These are phyloP conservation scores for Phoma sp. DNA, from an alignment of 2,329 filamentous ascomycete species.

Conservation along the genomic window DNA sequence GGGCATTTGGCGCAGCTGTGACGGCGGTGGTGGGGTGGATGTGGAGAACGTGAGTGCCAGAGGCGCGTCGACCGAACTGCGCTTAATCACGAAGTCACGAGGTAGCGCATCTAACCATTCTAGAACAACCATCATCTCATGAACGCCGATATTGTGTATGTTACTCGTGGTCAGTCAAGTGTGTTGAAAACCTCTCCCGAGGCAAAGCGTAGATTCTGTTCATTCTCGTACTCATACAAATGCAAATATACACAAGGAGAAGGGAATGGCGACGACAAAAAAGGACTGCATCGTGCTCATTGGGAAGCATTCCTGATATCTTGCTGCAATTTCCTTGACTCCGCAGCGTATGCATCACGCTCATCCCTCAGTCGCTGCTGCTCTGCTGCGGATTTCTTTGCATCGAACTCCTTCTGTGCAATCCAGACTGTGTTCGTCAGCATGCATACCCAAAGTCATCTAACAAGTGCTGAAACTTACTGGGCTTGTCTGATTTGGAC, in stretches of 20 bases:
- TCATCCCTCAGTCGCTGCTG: conserved; percentile 41
- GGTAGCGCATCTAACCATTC: too few relatives aligned
- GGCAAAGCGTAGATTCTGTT: conserved; percentile 24
- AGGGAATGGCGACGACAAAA: conserved; percentile 6
- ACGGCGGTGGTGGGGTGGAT: conserved; percentile 26
- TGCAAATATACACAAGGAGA: conserved; percentile 23
- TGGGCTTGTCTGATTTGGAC: conserved; percentile 89
- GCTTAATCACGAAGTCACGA: conserved; percentile 38
- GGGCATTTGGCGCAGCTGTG: conserved; percentile 43
- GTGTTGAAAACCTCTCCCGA: neutral
- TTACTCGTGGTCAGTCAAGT: too few relatives aligned
- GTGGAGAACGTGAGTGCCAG: conserved; percentile 23
- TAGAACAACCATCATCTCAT: too few relatives aligned
- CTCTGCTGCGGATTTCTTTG: conserved; percentile 35
- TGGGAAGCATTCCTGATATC: conserved; percentile 45
- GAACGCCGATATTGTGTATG: too few relatives aligned
- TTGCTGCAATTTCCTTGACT: conserved; percentile 41
- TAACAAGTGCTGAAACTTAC: conserved; percentile 59
- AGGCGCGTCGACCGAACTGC: conserved; percentile 27
- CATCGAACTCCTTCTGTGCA: conserved; percentile 45
- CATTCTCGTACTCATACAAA: conserved; percentile 19
- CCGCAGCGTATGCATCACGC: conserved; percentile 40
- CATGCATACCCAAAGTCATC: neutral
- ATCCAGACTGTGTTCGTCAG: conserved; percentile 43
- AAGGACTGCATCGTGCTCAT: conserved; percentile 23